Percentiles rank a stretch among this genome's conserved stretches.
Evolutionary conservation across 139 green algal genomes (phyloP).

Genomic region (Medakamo hakoo): DNA sequence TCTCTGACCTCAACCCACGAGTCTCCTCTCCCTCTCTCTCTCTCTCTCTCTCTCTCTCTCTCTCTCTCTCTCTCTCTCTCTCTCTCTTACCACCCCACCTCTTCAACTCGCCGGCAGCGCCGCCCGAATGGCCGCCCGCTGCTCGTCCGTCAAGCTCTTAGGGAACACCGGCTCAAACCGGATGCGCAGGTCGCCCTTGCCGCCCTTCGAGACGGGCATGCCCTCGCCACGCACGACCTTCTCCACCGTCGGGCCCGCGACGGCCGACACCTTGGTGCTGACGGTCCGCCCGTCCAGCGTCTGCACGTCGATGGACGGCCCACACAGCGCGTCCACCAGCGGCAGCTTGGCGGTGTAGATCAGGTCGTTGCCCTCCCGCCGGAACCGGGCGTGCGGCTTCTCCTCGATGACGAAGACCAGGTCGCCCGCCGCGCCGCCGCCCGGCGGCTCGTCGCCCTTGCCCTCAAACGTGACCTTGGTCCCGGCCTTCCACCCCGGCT

Average conservation of each 20-base stretch:
- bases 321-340: constrained; percentile 37
- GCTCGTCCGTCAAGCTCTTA: constrained; percentile 14
- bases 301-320: constrained; percentile 13
- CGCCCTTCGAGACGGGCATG: constrained; percentile 68
- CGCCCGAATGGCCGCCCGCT: constrained; percentile 15
- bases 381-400: constrained; percentile 70
- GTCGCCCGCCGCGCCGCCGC: constrained; percentile 49
- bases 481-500: constrained; percentile 89
- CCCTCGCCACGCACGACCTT: constrained; percentile 41
- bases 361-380: constrained; percentile 74
- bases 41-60: background rate
- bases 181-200: constrained; percentile 53
- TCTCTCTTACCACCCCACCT: too few species aligned
- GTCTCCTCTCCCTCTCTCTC: background rate
- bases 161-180: constrained; percentile 42
- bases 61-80: background rate
- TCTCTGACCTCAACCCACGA: background rate
- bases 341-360: constrained; percentile 27
- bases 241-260: constrained; percentile 7
- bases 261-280: constrained; percentile 14
- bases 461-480: constrained; percentile 86
- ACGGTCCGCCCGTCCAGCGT: constrained; percentile 43
- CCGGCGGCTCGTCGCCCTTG: constrained; percentile 71
- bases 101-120: constrained; percentile 16
- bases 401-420: constrained; percentile 84